Base-by-base conservation (phyloP, 2,329 filamentous ascomycete genomes). In the Trichophyton mentagrophytes region DNA sequence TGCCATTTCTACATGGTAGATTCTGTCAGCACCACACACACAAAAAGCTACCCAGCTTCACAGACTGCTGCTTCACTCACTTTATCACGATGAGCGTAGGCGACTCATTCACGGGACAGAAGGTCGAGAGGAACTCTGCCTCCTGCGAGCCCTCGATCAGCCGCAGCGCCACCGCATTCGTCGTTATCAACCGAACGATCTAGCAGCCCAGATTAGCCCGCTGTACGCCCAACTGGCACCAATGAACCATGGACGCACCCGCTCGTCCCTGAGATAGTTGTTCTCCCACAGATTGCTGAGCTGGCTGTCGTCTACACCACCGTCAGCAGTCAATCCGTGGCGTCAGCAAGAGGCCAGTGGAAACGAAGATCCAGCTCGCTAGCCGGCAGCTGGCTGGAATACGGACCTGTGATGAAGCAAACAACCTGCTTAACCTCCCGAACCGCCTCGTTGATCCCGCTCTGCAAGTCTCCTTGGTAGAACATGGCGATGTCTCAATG, bases 341-440 rank as follows among this genome's bases (percentile, higher is more conserved):
- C 44, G 33, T 33, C 46, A 49, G 27, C 9, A 47, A 33, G 27
- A 30, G n/a, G n/a, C 40, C 38, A 15, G 22, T 58, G 44, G 44
- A 47, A 20, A 17, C 33, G 49, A 44, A 44, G 49, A 57, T 33
- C 38, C 36, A 36, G 13, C 15, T 15, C 53, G 33, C 57, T 61
- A 42, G 51, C 30, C 40, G 8, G 33, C 9, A 17, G 33, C 33
- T 40, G 9, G 13, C 13, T 33, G 25, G 25, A 53, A 33, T 33
- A 64, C 77, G 65, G 73, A 90, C 89, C 86, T 69, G 85, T 83
- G 36, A 96, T 86, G 73, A 96, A 95, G 75, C 90, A 95, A 33
- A 88, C 82, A 0, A 96, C 88, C 17, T 87, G 80, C 73, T 92
- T 95, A 62, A 83, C 78, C 71, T 91, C 79, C 63, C 83, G 81